Evolutionary conservation across 2,329 filamentous ascomycete species (phyloP).

Genomic region (Malbranchea cinnamomea): DNA sequence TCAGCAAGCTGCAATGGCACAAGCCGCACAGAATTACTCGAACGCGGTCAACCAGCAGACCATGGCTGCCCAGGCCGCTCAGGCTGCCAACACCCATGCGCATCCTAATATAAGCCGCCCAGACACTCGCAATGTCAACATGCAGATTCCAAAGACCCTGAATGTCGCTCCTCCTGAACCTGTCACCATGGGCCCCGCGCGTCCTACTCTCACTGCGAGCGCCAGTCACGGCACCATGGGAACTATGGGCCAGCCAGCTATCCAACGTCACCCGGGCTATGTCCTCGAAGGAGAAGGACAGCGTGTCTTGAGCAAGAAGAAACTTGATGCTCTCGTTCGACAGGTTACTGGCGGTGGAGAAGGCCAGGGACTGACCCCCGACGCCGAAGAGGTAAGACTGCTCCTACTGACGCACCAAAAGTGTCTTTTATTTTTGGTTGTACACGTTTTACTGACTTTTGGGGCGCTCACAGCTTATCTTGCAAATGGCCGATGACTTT

Average conservation of each 20-base stretch:
- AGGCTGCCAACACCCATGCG: constrained; percentile 20
- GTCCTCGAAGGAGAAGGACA: constrained; percentile 85
- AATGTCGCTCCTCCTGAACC: constrained; percentile 57
- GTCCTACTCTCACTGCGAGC: constrained; percentile 74
- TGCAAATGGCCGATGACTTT: constrained; percentile 84
- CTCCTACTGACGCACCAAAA: constrained; percentile 4
- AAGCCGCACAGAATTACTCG: constrained; percentile 29
- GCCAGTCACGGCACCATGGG: constrained; percentile 60
- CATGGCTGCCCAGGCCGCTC: constrained; percentile 15
- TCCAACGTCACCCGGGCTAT: constrained; percentile 67
- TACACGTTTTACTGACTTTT: constrained; percentile 6
- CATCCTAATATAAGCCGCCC: constrained; percentile 29
- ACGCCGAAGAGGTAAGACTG: constrained; percentile 75
- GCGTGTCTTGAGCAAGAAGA: constrained; percentile 92
- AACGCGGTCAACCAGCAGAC: constrained; percentile 17
- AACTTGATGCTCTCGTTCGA: constrained; percentile 84
- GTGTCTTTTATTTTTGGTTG: constrained; percentile 2
- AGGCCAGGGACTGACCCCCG: constrained; percentile 66
- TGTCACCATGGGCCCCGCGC: constrained; percentile 53
- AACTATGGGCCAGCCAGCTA: constrained; percentile 73
- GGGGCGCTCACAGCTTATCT: constrained; percentile 58
- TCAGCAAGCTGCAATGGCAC: constrained; percentile 31
- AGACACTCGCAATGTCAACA: constrained; percentile 42
- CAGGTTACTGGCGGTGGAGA: constrained; percentile 76
- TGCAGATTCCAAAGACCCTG: constrained; percentile 71